Evolutionary conservation across 2,329 filamentous ascomycete genomes (phyloP), one percentile per base, ranked within the genome.

Genomic region (Phoma sp.): DNA sequence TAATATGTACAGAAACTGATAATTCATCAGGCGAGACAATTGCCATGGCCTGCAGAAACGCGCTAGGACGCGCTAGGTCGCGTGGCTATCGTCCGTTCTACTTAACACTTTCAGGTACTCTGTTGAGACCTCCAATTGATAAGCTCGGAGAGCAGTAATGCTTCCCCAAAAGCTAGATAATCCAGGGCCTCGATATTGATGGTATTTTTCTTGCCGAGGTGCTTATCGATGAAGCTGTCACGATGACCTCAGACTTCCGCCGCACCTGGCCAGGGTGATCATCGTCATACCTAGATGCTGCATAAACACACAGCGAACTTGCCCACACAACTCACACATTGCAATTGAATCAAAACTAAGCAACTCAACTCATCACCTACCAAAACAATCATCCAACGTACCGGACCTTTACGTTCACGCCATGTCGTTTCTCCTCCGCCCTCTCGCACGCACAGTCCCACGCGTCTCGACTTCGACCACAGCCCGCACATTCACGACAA

Each of bases 181-280:
- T 12, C n/a, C 4, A 19, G 8, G 2, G 2, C 6, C 10, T 4
- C 13, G 4, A 7, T 19, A 17, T 29, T 24, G 24, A 17, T 13
- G 1, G n/a, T 4, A 6, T 40, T 9, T 17, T 15, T n/a, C 12
- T 17, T 27, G 21, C 40, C 27, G 45, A 25, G 37, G 35, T 15
- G 45, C 2, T 19, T 7, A 6, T 17, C 4, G 6, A 39, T 37
- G 43, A 57, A 32, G 49, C 41, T 35, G 62, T 66, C 55, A 66
- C 49, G 15, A 63, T 66, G 62, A 63, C 57, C 55, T 64, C 54
- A 64, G 48, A 48, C 47, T 35, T 33, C 32, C 43, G 36, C 39
- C 19, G 48, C 32, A 37, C 25, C 48, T 45, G n/a, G 32, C 13
- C 22, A 29, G 19, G 41, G 27, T 43, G 33, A 35, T 48, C 35